Evolutionary conservation across 2,329 filamentous ascomycete species (phyloP), one percentile per base, ranked within the genome.

Genomic region (Neobulgaria alba): DNA sequence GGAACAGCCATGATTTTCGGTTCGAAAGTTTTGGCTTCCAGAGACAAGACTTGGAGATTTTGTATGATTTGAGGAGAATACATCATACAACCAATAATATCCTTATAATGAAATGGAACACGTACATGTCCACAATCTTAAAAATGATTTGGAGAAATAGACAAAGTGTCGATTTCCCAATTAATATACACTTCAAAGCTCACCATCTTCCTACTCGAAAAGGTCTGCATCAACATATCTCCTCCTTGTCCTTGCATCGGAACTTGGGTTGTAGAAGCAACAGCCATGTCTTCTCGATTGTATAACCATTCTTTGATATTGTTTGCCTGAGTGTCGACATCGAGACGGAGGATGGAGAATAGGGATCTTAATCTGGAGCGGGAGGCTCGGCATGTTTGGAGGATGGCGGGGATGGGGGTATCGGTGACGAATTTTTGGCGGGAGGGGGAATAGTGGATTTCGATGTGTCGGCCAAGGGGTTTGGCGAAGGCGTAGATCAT

Each of bases 321-420:
- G 2, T 32, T 33, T 12, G 16, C 33, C 14, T 12, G 23, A 26
- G 23, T 7, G 12, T 26, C 23, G 23, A 26, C 23, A 7, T 26
- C 12, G 7, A 26, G 7, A 7, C 12, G 7, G 12, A 26, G 12
- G 7, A 26, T 7, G 15, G 23, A 41, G 26, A 48, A 50, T 26
- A 31, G 18, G 19, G 41, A 44, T 29, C 49, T 30, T 17, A 42
- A 39, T 37, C 45, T 44, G 19, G 23, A 18, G 8, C 48, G 45
- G 5, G 50, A 46, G 31, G 50, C 49, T 18, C 30, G 37, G 21
- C 33, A 47, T 17, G 50, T 43, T 9, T 33, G 26, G 2, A 44
- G 29, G 12, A 39, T 38, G 17, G 36, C 14, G 7, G 42, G 38
- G 8, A 52, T 37, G 8, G 29, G 39, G 40, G 8, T 36, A 38